A percentile compares a stretch with the other conserved stretches of the same genome.
phyloP scores from a whole-genome alignment of 2,329 filamentous ascomycete species.

The Annulohypoxylon truncatum region DNA sequence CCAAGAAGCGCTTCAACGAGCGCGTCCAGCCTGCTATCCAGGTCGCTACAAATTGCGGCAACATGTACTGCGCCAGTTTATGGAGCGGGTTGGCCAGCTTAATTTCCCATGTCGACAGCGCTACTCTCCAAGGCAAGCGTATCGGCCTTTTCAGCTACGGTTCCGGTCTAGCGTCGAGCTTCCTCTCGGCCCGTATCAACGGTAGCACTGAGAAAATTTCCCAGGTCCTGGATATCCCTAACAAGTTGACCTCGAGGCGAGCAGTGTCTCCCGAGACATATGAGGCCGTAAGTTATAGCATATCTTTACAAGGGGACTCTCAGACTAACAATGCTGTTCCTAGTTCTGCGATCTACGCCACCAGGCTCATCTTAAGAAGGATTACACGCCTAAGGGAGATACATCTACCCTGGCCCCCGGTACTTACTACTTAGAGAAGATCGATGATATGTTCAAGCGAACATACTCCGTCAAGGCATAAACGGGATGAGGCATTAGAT shows the following conservation, averaged over 20 bases:
- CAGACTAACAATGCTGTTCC: conserved; percentile 40
- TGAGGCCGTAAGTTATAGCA: conserved; percentile 70
- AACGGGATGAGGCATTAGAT: conserved; percentile 37
- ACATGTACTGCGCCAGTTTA: conserved; percentile 77
- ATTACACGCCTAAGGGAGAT: conserved; percentile 77
- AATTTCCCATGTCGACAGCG: conserved; percentile 71
- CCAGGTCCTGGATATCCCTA: conserved; percentile 76
- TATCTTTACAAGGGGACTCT: background rate
- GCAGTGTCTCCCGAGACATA: conserved; percentile 78
- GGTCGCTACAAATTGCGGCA: conserved; percentile 80
- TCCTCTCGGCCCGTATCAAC: conserved; percentile 78
- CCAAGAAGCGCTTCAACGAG: conserved; percentile 86
- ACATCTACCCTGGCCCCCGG: conserved; percentile 72
- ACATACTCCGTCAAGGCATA: conserved; percentile 81
- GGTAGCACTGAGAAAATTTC: conserved; percentile 76
- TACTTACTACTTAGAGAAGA: conserved; percentile 82
- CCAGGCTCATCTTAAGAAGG: conserved; percentile 84
- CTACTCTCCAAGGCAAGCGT: conserved; percentile 75
- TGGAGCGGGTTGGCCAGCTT: conserved; percentile 81
- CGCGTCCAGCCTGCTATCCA: conserved; percentile 79
- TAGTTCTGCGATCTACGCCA: conserved; percentile 85
- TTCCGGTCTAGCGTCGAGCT: conserved; percentile 77
- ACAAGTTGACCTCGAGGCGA: conserved; percentile 73
- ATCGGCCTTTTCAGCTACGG: conserved; percentile 84
- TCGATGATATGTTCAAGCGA: conserved; percentile 89